Base-by-base conservation (phyloP, 2,329 filamentous ascomycete species). In the Chrysoporthe austroafricana region DNA sequence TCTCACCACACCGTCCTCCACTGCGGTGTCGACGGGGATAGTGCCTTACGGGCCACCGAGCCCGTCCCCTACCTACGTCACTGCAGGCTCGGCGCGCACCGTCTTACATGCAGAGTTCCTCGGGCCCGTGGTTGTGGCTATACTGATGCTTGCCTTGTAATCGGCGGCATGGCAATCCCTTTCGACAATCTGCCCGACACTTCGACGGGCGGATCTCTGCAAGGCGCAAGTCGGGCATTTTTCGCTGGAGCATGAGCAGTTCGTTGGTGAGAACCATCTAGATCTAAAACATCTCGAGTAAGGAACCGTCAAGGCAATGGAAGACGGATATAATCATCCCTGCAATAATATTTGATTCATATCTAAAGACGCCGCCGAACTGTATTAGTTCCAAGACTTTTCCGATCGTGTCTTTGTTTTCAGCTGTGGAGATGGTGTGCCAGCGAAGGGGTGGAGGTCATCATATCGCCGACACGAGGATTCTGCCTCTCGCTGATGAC, bases 61-160 rank as follows among this genome's bases (percentile, higher is more conserved):
- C 57, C 34, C 62, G 6, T 54, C 50, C 57, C 11, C 68, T 13
- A 59, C 52, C 4, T 66, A 50, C 14, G 39, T 64, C 46, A 69
- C 68, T 32, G 65, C 68, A 32, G 68, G 62, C 34, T 62, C 68
- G 32, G 18, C 44, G 14, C 65, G 59, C 13, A 65, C 50, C 26
- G 42, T 39, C 13, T 34, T 48, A 9, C 62, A 58, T 13, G 58
- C 26, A 8, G 62, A 62, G 1, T 4, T 67, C 4, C 18, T 66
- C 34, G 59, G 52, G 3, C 7, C 63, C 42, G 21, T 62, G 8
- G 36, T 21, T 26, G 59, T 69, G n/a, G 13, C 64, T 14, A 11
- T 68, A 66, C 18, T 57, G 11, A 13, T 50, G 32, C 42, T 64
- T 36, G 43, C 43, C 32, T 63, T 44, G 60, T 68, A 34, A 60